These are phyloP conservation scores for Dendrostoma leiphaemia DNA, from an alignment of 2,329 filamentous ascomycete genomes.

Conservation along the genomic window DNA sequence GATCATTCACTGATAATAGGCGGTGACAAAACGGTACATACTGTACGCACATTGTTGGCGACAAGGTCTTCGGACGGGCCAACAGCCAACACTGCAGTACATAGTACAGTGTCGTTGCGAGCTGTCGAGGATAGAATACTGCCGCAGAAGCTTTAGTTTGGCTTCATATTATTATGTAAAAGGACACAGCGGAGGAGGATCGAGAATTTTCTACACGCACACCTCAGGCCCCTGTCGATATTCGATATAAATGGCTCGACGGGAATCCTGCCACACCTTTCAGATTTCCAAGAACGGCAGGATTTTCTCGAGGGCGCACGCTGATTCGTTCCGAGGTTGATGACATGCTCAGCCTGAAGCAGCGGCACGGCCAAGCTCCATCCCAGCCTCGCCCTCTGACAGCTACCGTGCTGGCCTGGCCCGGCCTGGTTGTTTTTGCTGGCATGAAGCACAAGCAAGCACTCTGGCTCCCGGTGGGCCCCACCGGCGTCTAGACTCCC, in stretches of 20 bases:
- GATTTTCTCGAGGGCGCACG: neutral
- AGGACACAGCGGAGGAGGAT: neutral
- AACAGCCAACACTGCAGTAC: no score
- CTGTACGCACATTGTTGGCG: no score
- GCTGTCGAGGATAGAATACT: neutral
- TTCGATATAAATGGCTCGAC: constrained; percentile 10
- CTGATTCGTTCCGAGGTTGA: constrained; percentile 6
- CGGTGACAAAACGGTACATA: no score
- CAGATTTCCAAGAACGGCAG: neutral
- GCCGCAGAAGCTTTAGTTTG: neutral
- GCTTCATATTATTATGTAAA: neutral
- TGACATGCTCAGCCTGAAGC: neutral
- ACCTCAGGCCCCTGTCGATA: neutral
- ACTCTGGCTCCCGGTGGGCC: neutral
- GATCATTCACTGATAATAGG: neutral
- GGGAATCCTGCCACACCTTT: neutral
- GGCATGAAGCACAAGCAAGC: neutral
- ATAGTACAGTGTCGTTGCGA: neutral
- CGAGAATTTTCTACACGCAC: neutral
- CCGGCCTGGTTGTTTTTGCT: neutral
- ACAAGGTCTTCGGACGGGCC: no score
- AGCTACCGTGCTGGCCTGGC: no score
- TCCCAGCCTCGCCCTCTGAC: constrained; percentile 3
- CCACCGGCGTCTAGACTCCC: neutral
- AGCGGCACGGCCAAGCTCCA: neutral